Evolutionary conservation across 1,284 basidiomycete species (phyloP).

Genomic region (Ustilago nuda): DNA sequence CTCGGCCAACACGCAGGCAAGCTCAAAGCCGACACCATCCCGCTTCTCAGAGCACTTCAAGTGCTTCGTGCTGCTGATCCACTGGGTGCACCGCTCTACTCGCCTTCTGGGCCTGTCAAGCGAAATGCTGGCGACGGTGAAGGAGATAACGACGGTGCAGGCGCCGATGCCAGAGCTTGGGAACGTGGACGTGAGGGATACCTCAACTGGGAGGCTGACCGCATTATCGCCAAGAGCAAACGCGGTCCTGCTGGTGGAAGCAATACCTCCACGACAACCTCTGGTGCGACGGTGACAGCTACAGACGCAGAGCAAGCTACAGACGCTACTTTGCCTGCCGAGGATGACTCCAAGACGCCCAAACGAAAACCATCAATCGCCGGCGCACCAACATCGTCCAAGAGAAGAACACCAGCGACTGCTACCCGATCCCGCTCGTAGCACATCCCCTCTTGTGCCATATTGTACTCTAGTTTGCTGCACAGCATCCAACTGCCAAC

Average conservation of each 20-base stretch:
- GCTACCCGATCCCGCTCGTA: constrained; percentile 17
- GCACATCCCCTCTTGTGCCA: not conserved
- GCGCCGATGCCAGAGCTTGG: constrained; percentile 46
- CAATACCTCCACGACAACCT: not conserved
- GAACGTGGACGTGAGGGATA: constrained; percentile 58
- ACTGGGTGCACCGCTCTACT: constrained; percentile 48
- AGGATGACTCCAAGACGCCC: constrained; percentile 35
- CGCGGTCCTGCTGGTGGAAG: constrained; percentile 6
- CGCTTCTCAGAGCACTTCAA: constrained; percentile 45
- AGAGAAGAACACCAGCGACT: constrained; percentile 34
- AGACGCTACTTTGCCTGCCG: constrained; percentile 6
- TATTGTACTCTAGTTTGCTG: not conserved
- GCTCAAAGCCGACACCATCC: constrained; percentile 45
- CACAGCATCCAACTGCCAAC: not conserved
- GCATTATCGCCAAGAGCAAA: constrained; percentile 56
- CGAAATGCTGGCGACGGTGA: constrained; percentile 9
- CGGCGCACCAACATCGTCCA: constrained; percentile 27
- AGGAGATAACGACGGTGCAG: constrained; percentile 19
- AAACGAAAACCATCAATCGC: constrained; percentile 28
- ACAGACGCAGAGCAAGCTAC: constrained; percentile 6
- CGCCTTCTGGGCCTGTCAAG: constrained; percentile 4
- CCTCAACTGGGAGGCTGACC: constrained; percentile 61
- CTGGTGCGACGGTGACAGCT: not conserved
- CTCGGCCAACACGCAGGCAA: constrained; percentile 47
- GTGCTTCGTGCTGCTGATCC: constrained; percentile 51